Conservation (phyloP, 1,284 basidiomycete genomes). For the Cystobasidium sp. region DNA sequence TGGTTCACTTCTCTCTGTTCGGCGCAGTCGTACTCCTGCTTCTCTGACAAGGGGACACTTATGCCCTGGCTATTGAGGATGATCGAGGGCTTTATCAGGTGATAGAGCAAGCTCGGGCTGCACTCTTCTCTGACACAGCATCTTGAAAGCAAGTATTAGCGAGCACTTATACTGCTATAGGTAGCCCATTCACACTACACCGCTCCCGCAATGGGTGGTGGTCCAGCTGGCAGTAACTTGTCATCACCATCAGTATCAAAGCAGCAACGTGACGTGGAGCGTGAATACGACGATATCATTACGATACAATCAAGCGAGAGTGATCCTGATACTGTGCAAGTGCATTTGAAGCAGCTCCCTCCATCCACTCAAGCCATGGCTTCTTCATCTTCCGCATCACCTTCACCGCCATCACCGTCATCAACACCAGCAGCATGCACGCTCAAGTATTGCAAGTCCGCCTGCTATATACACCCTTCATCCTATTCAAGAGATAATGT, state of each 20-base stretch:
- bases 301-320: slow-evolving; percentile 36
- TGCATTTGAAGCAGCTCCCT: not conserved
- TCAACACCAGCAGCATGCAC: slow-evolving; percentile 21
- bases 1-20: no score
- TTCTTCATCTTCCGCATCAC: not conserved
- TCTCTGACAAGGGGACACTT: no score
- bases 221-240: not conserved
- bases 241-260: not conserved
- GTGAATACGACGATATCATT: slow-evolving; percentile 26
- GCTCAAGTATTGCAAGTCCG: slow-evolving; percentile 83
- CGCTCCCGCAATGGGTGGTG: slow-evolving; percentile 24
- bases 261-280: not conserved
- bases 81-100: no score
- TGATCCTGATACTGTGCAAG: slow-evolving; percentile 31
- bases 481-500: slow-evolving; percentile 90
- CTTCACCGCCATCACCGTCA: not conserved
- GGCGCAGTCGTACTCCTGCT: no score
- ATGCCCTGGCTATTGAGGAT: no score
- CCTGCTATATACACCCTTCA: slow-evolving; percentile 92
- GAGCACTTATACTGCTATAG: no score
- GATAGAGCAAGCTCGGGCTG: no score
- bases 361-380: not conserved
- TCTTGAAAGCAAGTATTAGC: no score
- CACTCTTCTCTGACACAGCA: no score
- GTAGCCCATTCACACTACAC: not conserved